Evolutionary conservation across 2,329 filamentous ascomycete species (phyloP).

Genomic region (Byssoonygena ceratinophila): DNA sequence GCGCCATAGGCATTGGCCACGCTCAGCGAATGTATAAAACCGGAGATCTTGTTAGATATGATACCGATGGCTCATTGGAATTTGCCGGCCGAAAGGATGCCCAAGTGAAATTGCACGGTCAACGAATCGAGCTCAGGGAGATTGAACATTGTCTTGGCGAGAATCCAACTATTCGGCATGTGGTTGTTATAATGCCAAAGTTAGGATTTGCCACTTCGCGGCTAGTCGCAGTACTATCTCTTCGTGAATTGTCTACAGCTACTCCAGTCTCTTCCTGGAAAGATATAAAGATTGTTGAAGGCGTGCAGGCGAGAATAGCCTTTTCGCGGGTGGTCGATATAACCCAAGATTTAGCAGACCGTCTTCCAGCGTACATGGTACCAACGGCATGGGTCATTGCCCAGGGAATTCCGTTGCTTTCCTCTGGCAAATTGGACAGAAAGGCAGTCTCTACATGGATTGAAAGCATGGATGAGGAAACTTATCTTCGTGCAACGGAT

Average conservation of each 20-base stretch:
- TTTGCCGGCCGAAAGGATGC: constrained; percentile 17
- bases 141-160: constrained; percentile 41
- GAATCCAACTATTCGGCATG: constrained; percentile 26
- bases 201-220: constrained; percentile 21
- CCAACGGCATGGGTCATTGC: constrained; percentile 32
- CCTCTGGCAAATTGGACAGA: neutral
- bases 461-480: constrained; percentile 18
- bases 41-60: constrained; percentile 67
- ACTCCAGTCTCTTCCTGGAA: neutral
- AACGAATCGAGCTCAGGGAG: constrained; percentile 73
- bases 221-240: neutral
- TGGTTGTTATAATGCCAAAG: neutral
- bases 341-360: neutral
- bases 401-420: neutral
- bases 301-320: neutral
- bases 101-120: constrained; percentile 76
- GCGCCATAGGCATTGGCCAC: constrained; percentile 16
- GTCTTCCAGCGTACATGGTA: constrained; percentile 20
- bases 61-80: constrained; percentile 18
- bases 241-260: neutral
- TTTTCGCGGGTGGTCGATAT: neutral
- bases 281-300: neutral
- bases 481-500: neutral
- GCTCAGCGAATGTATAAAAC: constrained; percentile 56
- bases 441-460: constrained; percentile 25